phyloP scores from a whole-genome alignment of 768 basidiomycete species.

The Trametes cinnabarina region DNA sequence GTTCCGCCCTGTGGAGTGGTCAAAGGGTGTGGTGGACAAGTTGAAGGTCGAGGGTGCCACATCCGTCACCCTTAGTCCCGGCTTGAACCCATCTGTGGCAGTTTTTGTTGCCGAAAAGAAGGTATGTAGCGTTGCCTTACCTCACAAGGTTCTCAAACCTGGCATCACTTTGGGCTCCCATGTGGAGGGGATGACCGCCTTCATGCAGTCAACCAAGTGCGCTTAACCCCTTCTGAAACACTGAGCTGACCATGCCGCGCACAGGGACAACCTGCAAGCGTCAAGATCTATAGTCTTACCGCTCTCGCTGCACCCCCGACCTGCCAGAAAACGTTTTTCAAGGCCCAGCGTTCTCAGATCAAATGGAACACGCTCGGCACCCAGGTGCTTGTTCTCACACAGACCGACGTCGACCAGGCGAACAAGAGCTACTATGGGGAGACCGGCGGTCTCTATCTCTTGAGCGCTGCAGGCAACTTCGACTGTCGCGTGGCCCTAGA shows the following conservation, averaged over 20 bases:
- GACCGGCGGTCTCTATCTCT: conserved; percentile 83
- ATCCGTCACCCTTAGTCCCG: conserved; percentile 73
- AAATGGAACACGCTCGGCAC: conserved; percentile 98
- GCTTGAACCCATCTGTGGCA: conserved; percentile 84
- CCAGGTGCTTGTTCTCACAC: conserved; percentile 85
- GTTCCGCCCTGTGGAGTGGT: conserved; percentile 77
- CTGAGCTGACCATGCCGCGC: neutral
- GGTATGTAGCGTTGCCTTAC: conserved; percentile 37
- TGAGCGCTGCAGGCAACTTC: conserved; percentile 90
- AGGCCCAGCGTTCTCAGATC: conserved; percentile 88
- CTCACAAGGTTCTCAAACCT: no score
- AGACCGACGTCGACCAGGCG: conserved; percentile 95
- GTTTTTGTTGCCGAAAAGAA: conserved; percentile 95
- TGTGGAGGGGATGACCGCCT: no score
- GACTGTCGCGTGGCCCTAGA: conserved; percentile 87
- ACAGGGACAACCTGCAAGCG: conserved; percentile 82
- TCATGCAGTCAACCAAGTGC: no score
- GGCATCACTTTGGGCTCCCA: no score
- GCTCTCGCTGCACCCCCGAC: conserved; percentile 63
- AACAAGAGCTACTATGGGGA: conserved; percentile 99
- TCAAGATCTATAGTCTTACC: conserved; percentile 79
- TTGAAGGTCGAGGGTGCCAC: conserved; percentile 83
- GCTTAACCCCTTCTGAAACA: neutral
- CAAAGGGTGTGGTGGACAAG: conserved; percentile 76
- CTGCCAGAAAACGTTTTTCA: conserved; percentile 91